These are phyloP conservation scores for Rhodamnia rubescens DNA, from an alignment of 345 rosid genomes.

Conservation along the genomic window DNA sequence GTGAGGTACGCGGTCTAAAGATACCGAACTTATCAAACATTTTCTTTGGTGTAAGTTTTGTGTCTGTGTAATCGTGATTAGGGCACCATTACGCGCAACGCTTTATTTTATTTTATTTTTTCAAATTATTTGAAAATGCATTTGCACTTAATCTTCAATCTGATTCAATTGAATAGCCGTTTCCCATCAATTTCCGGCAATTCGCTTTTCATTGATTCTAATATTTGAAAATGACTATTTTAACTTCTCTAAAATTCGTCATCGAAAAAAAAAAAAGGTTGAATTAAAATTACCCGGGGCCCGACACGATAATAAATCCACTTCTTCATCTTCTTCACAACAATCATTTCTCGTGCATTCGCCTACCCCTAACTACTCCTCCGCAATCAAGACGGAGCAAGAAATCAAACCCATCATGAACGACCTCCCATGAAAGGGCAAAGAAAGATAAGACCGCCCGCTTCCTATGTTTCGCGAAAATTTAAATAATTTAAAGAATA, in stretches of 20 bases:
- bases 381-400: background rate
- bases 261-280: no score
- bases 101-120: background rate
- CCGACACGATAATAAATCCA: background rate
- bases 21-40: no score
- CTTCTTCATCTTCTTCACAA: background rate
- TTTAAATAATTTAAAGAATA: no score
- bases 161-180: no score
- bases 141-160: no score
- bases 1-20: no score
- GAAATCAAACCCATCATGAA: background rate
- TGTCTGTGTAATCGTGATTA: background rate
- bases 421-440: background rate
- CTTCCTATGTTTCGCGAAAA: no score
- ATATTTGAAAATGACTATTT: background rate
- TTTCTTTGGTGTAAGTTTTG: background rate
- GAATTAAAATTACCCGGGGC: no score
- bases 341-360: background rate
- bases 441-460: background rate
- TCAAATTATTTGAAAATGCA: background rate
- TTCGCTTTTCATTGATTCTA: no score
- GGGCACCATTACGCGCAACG: background rate
- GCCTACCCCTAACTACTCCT: background rate
- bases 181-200: background rate
- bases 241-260: background rate